Evolutionary conservation across 805 yeast species (phyloP), one percentile per base, ranked within the genome.

Genomic region (Blastobotrys mokoenaii): DNA sequence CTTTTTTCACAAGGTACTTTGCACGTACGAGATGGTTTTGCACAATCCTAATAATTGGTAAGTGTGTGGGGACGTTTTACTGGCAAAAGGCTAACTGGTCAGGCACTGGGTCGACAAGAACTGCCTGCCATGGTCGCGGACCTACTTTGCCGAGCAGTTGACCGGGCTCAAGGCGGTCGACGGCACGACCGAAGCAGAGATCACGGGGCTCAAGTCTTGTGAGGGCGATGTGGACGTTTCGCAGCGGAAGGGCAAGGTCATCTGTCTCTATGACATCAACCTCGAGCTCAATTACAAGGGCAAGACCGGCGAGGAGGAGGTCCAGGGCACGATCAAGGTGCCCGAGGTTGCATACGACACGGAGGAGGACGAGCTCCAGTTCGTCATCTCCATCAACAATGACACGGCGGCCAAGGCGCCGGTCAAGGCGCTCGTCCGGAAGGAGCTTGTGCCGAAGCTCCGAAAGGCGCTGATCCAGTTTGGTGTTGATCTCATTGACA

Each of bases 31-130:
- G 25, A 90, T 90, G 97, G 97, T 85, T 35, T 89, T 93, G 29
- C 83, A 87, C 67, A 93, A 90, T 73, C 97, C 97, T 34, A 93
- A 93, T 66, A 90, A 90, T 69, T 90, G 98, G 61, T 58, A 50
- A 43, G 53, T 49, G 39, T 22, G 11, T 10, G 10, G 9, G 18
- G 38, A n/a, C n/a, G n/a, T n/a, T 48, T 41, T 27, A 15, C 33
- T 48, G n/a, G 14, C 40, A 3, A 12, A 14, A 4, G 3, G 20
- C 4, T 20, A 25, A 31, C 46, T 22, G 3, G 16, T 10, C 16
- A 58, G 62, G 98, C 98, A 93, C 73, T 93, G 97, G 97, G 97
- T 89, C 51, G 97, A 90, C 68, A 90, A 90, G 66, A 93, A 93
- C 71, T 93, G 98, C 68, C 75, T 90, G 46, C 81, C 77, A 46